Evolutionary conservation across 2,329 filamentous ascomycete genomes (phyloP).

Genomic region (Dendryphion nanum): DNA sequence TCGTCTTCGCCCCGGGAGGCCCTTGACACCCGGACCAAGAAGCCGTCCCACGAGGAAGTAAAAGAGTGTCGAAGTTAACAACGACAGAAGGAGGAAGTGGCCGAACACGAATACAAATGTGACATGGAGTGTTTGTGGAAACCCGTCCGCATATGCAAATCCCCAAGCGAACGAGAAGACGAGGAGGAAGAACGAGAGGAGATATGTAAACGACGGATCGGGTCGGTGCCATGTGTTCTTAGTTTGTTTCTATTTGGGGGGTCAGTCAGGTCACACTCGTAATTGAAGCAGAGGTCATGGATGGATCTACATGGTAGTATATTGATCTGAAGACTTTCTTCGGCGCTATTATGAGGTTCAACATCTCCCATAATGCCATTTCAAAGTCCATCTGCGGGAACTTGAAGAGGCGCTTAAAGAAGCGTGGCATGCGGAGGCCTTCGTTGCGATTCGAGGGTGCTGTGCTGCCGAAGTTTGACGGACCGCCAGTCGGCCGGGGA

Average conservation of each 20-base stretch:
- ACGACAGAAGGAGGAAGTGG: constrained; percentile 62
- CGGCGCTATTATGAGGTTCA: constrained; percentile 63
- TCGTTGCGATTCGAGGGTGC: constrained; percentile 51
- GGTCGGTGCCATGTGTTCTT: constrained; percentile 70
- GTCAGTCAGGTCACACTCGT: constrained; percentile 6
- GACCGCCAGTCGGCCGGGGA: constrained; percentile 56
- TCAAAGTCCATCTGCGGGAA: constrained; percentile 75
- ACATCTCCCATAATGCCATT: constrained; percentile 73
- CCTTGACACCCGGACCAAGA: constrained; percentile 57
- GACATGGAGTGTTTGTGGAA: constrained; percentile 44
- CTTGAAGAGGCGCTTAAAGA: constrained; percentile 69
- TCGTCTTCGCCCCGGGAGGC: constrained; percentile 51
- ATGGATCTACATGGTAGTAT: constrained; percentile 60
- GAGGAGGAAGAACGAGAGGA: constrained; percentile 63
- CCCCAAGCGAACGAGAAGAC: constrained; percentile 59
- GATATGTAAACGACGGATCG: constrained; percentile 68
- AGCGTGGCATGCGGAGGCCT: constrained; percentile 60
- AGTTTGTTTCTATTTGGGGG: constrained; percentile 56
- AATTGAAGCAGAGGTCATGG: neutral
- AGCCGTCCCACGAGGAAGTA: constrained; percentile 64
- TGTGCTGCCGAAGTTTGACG: constrained; percentile 53
- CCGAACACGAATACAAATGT: constrained; percentile 51
- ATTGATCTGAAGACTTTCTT: constrained; percentile 71
- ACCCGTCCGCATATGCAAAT: constrained; percentile 51
- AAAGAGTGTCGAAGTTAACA: constrained; percentile 60